Evolutionary conservation across 192 early-diverging fungal species (phyloP).

Genomic region (Ramicandelaber brevisporus): DNA sequence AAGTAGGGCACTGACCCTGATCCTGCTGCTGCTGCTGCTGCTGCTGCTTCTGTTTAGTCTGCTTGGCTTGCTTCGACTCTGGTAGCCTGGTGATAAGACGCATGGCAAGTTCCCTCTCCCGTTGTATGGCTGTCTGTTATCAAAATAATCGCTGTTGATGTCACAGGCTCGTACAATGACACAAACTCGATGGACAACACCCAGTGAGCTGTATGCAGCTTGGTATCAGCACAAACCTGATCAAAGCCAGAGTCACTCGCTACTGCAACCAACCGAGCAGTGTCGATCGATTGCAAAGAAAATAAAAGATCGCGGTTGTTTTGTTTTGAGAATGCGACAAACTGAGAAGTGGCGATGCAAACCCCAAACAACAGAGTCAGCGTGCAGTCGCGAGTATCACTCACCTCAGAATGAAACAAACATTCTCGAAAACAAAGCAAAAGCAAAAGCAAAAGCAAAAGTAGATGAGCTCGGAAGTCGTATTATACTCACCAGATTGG

Average conservation of each 20-base stretch:
- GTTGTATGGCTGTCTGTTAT: too few species aligned
- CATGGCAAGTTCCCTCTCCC: too few species aligned
- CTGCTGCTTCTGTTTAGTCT: constrained; percentile 1
- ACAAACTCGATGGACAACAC: neutral
- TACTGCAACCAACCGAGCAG: constrained; percentile 7
- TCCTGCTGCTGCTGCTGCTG: neutral
- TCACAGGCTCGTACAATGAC: neutral
- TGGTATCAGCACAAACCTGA: neutral
- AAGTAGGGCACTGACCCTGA: neutral
- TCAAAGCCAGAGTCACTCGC: neutral
- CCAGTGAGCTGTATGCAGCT: neutral
- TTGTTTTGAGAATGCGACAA: neutral
- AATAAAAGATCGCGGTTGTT: neutral
- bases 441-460: neutral
- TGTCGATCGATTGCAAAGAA: constrained; percentile 1
- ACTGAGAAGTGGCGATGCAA: neutral
- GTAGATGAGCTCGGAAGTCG: neutral
- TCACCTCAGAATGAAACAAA: neutral
- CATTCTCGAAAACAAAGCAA: neutral
- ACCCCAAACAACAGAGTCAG: neutral
- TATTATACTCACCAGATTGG: too few species aligned
- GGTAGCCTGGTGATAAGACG: too few species aligned
- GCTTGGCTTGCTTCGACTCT: neutral
- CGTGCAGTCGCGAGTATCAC: neutral
- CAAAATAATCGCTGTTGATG: neutral